Conservation (phyloP, 768 basidiomycete genomes). For the Xerocomus brunneocitrinus region DNA sequence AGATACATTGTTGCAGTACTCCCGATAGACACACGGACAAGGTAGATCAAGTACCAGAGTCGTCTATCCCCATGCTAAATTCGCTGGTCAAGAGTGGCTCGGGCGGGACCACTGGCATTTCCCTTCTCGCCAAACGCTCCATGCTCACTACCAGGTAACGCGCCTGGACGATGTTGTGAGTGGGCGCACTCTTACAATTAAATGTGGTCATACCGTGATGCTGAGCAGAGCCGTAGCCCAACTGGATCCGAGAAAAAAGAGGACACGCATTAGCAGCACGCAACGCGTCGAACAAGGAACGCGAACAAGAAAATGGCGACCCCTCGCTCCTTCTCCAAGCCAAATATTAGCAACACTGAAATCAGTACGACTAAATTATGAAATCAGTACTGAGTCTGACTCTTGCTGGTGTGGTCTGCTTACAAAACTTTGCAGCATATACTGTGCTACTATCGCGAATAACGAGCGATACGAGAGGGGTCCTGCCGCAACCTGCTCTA, state of each 20-base stretch:
- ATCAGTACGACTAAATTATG: not conserved
- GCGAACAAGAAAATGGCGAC: constrained; percentile 5
- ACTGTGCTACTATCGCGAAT: constrained; percentile 14
- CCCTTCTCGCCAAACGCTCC: constrained; percentile 16
- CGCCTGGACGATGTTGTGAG: constrained; percentile 11
- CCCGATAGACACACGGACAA: not conserved
- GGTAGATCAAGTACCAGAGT: not conserved
- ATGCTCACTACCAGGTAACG: constrained; percentile 24
- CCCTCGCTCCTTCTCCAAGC: not conserved
- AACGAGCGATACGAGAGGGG: constrained; percentile 19
- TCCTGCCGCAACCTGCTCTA: constrained; percentile 15
- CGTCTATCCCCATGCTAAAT: constrained; percentile 1
- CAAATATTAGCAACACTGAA: not conserved
- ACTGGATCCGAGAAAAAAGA: constrained; percentile 1
- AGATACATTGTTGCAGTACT: not conserved
- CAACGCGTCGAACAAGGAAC: not conserved
- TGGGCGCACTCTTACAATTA: not conserved
- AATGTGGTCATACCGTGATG: constrained; percentile 6
- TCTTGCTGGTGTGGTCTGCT: not conserved
- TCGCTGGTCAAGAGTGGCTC: constrained; percentile 8
- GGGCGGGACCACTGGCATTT: not conserved
- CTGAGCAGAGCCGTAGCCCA: constrained; percentile 14
- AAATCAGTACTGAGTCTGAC: not conserved
- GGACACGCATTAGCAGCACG: not conserved
- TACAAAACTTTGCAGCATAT: constrained; percentile 8